A percentile compares a stretch with the other conserved stretches of the same genome.
Conservation (phyloP, 805 yeast genomes). For the Metschnikowia borealis region DNA sequence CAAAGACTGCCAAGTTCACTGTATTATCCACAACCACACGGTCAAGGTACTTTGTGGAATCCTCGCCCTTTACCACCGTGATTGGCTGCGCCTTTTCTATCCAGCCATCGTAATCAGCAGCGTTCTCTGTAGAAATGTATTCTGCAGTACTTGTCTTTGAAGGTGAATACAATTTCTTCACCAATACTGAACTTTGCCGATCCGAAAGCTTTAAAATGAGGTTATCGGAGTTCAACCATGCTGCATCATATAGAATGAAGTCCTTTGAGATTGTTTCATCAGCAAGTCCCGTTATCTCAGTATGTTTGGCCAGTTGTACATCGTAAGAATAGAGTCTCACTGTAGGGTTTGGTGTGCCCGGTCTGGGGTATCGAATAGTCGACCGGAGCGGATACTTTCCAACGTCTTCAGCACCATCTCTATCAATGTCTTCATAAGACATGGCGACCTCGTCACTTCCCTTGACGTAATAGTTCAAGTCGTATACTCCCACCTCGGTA, state of each 20-base stretch:
- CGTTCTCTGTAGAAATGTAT: conserved; percentile 7
- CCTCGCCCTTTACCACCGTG: conserved; percentile 8
- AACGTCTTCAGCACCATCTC: conserved; percentile 8
- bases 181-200: conserved; percentile 18
- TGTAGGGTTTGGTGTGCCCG: conserved; percentile 61
- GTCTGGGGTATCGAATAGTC: conserved; percentile 64
- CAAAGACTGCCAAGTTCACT: conserved; percentile 21
- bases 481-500: conserved; percentile 49
- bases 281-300: conserved; percentile 13
- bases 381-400: conserved; percentile 46
- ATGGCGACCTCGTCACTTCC: conserved; percentile 17
- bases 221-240: conserved; percentile 18
- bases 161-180: conserved; percentile 16
- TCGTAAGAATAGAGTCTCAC: conserved; percentile 43
- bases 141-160: neutral
- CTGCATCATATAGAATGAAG: conserved; percentile 19
- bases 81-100: conserved; percentile 19
- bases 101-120: conserved; percentile 22
- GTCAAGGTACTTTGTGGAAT: conserved; percentile 17
- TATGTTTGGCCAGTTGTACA: conserved; percentile 22
- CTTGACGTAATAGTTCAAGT: conserved; percentile 49
- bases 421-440: conserved; percentile 7
- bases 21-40: conserved; percentile 19
- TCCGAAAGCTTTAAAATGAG: conserved; percentile 21
- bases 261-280: conserved; percentile 15